Base-by-base conservation (phyloP, 1,284 basidiomycete species). In the Trametes hirsuta region DNA sequence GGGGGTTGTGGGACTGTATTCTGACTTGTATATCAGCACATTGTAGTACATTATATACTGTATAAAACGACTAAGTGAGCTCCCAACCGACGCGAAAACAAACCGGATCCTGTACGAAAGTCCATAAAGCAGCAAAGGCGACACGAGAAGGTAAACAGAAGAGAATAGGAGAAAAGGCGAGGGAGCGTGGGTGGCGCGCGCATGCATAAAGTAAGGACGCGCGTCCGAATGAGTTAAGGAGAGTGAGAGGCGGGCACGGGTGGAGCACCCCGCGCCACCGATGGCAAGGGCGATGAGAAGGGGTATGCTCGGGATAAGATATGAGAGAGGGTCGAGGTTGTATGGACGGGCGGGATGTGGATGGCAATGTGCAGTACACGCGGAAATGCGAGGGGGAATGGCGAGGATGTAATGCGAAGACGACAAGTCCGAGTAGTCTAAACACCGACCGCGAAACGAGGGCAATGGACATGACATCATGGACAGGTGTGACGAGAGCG, bases 21-120 rank as follows among this genome's bases (percentile, higher is more conserved):
- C 36, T 51, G 60, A 47, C 52, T 47, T 69, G 65, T 67, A 66
- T 63, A 62, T 66, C 62, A 69, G 68, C 68, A 69, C 64, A 66
- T 63, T 37, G 62, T 64, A 66, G 56, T 66, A 69, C 66, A 69
- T 67, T 69, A 65, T 66, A 65, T 67, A 66, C 62, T 62, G 61
- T 66, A 66, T 61, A 64, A 64, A 10, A 50, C 34, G 44, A 50
- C 42, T 35, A 41, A n/a, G 57, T 46, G 39, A 64, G 53, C 59
- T 41, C 45, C 54, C 53, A 45, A 49, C 56, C 51, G 52, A 61
- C 41, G 45, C 54, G 22, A 12, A 47, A 30, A 51, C n/a, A 36
- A 53, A 36, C 36, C 30, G 22, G 50, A 58, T 47, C 37, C 51
- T 47, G 44, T 18, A 21, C 14, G 30, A 46, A 53, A 42, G 55